phyloP scores from a whole-genome alignment of 2,329 filamentous ascomycete genomes.

The Hymenotorrendiella dingleyae region DNA sequence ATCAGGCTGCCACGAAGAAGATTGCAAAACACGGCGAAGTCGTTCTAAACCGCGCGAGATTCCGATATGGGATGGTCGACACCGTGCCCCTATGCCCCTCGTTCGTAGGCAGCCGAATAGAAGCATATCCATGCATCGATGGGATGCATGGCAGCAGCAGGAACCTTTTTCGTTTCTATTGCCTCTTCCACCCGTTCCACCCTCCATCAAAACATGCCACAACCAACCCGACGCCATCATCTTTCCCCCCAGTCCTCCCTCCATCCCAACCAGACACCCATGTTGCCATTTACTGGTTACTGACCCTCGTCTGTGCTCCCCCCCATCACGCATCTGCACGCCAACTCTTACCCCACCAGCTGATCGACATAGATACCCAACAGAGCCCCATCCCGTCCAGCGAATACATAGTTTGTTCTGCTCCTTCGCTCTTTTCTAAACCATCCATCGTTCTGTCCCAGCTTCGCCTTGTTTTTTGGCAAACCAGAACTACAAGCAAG shows the following conservation, averaged over 20 bases:
- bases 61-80: too few relatives aligned
- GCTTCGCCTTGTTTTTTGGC: constrained; percentile 18
- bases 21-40: too few relatives aligned
- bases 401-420: constrained; percentile 24
- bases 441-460: constrained; percentile 13
- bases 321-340: constrained; percentile 8
- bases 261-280: background rate
- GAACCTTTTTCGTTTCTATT: too few relatives aligned
- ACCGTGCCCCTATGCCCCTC: too few relatives aligned
- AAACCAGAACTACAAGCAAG: constrained; percentile 11
- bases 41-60: too few relatives aligned
- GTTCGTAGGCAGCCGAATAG: too few relatives aligned
- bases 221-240: constrained; percentile 5
- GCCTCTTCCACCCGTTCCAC: too few relatives aligned
- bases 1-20: too few relatives aligned
- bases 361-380: constrained; percentile 12
- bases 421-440: constrained; percentile 6
- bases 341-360: constrained; percentile 8
- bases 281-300: background rate
- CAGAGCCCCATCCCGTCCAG: constrained; percentile 19
- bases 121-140: too few relatives aligned
- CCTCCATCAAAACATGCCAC: too few relatives aligned
- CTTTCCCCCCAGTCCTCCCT: constrained; percentile 2
- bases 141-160: too few relatives aligned
- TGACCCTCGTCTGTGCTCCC: background rate